phyloP scores from a whole-genome alignment of 805 yeast species.

The Starmera dryadoides region DNA sequence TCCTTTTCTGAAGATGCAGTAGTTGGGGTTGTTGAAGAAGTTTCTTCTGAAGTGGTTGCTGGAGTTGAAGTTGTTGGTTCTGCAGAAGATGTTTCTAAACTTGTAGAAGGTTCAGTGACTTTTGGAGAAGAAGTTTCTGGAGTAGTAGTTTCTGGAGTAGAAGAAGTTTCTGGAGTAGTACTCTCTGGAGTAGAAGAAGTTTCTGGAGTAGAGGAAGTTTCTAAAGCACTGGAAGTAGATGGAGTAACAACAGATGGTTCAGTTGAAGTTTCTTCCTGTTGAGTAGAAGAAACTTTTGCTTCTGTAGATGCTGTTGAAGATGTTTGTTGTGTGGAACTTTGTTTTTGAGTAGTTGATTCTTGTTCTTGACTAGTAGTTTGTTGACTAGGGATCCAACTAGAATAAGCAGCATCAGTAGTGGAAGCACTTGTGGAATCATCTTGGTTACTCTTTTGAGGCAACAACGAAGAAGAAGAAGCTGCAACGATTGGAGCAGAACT shows the following conservation, averaged over 20 bases:
- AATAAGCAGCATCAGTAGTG: too few relatives aligned
- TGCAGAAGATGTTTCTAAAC: not conserved
- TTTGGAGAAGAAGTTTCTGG: not conserved
- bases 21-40: not conserved
- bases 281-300: too few relatives aligned
- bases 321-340: too few relatives aligned
- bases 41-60: not conserved
- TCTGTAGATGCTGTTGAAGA: too few relatives aligned
- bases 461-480: too few relatives aligned
- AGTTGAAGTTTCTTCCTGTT: too few relatives aligned
- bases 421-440: too few relatives aligned
- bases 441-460: too few relatives aligned
- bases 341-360: not conserved
- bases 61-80: not conserved
- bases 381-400: too few relatives aligned
- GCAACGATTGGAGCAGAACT: too few relatives aligned
- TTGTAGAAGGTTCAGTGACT: not conserved
- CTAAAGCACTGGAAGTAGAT: not conserved
- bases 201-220: not conserved
- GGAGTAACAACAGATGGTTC: too few relatives aligned
- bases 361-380: too few relatives aligned
- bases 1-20: not conserved
- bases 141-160: not conserved
- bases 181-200: not conserved
- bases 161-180: constrained; percentile 1